Evolutionary conservation across 2,329 filamentous ascomycete genomes (phyloP), one percentile per base, ranked within the genome.

Genomic region (Tolypocladium tundrense): DNA sequence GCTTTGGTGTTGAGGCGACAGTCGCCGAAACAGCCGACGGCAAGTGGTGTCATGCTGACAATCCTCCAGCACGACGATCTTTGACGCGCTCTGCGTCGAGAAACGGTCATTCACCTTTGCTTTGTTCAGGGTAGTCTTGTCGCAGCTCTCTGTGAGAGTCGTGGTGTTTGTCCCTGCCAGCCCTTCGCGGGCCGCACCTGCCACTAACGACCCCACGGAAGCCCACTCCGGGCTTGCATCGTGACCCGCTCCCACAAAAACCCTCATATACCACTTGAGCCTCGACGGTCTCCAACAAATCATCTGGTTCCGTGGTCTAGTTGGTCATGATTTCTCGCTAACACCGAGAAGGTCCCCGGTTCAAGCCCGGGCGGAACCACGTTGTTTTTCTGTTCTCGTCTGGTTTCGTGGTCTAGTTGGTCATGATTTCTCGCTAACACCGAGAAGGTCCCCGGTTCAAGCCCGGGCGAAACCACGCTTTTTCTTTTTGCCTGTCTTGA

Each of bases 291-390:
- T 33, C 35, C 59, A 60, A 57, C 52, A 31, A 57, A 39, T 57
- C 43, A 31, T 27, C 16, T 55, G 69, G 69, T 72, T 70, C 62
- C 67, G 69, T 72, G 69, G 69, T 71, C 69, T 71, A 71, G 69
- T 67, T 70, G 69, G 69, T 71, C 65, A 70, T 71, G 68, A 68
- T 68, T 70, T 70, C 68, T 71, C 69, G 67, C 63, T 71, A 70
- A 71, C 69, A 71, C 69, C 69, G 69, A 71, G 69, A 71, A 70
- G 69, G 68, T 71, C 69, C 69, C 68, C 68, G 68, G 69, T 71
- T 71, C 69, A 62, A 71, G 67, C 69, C 69, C 69, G 69, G 68
- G 69, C 69, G 68, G 63, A 70, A 71, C 67, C 69, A 70, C 56
- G 14, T 41, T 24, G 21, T 61, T 68, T 65, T 63, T 57, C 54